Conservation (phyloP, 768 basidiomycete genomes). For the Leccinellum rugosiceps region DNA sequence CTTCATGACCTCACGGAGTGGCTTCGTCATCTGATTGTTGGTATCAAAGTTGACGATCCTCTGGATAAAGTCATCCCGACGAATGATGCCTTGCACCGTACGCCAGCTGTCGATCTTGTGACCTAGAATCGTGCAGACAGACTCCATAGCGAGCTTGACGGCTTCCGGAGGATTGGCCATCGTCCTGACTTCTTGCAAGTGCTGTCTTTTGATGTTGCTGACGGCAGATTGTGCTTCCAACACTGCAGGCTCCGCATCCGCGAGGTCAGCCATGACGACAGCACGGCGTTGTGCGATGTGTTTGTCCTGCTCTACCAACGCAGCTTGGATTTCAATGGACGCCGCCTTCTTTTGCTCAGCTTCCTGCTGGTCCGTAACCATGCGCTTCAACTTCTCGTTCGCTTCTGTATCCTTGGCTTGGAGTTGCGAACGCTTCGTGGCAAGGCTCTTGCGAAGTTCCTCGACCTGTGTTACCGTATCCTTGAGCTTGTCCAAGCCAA, state of each 20-base stretch:
- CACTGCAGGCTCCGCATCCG: constrained; percentile 97
- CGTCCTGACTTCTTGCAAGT: constrained; percentile 93
- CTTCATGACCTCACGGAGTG: constrained; percentile 87
- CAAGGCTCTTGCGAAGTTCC: constrained; percentile 90
- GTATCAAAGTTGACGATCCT: constrained; percentile 97
- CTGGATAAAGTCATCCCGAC: constrained; percentile 94
- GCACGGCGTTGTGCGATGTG: constrained; percentile 84
- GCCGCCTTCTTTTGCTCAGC: constrained; percentile 98
- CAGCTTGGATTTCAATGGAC: constrained; percentile 94
- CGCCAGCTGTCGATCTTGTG: constrained; percentile 98
- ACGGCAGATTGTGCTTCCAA: constrained; percentile 95
- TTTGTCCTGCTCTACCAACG: constrained; percentile 86
- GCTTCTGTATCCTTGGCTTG: constrained; percentile 93
- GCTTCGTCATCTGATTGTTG: constrained; percentile 81
- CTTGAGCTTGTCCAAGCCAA: constrained; percentile 93
- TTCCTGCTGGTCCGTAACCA: constrained; percentile 98
- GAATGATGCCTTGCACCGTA: constrained; percentile 91
- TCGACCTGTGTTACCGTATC: constrained; percentile 98
- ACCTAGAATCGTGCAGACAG: constrained; percentile 93
- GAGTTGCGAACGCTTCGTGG: constrained; percentile 88
- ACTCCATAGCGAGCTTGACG: constrained; percentile 98
- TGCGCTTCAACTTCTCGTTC: constrained; percentile 94
- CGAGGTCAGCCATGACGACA: constrained; percentile 92
- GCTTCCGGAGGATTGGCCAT: constrained; percentile 99
- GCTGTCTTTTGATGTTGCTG: constrained; percentile 92